Percentiles rank a stretch among this genome's conserved stretches.
Conservation (phyloP, 2,329 filamentous ascomycete species). For the Thelonectria blattea region DNA sequence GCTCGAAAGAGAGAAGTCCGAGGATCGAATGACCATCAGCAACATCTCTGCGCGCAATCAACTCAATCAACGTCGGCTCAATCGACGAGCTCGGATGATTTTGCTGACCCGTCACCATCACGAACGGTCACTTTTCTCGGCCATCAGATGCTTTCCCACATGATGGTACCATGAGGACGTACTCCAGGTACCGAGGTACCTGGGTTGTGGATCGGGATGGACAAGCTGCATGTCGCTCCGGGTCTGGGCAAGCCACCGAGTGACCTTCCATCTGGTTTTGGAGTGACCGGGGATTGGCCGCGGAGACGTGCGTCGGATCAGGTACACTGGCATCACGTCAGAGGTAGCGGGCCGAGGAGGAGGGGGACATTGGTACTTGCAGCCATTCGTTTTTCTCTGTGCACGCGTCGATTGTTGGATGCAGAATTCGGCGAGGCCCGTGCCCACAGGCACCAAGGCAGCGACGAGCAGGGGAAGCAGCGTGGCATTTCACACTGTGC, state of each 20-base stretch:
- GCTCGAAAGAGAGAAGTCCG: not conserved
- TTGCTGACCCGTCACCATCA: conserved; percentile 12
- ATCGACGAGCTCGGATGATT: conserved; percentile 1
- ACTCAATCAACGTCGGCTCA: not conserved
- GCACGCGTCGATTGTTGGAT: not conserved
- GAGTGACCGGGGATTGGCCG: conserved; percentile 3
- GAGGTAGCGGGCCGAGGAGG: conserved; percentile 26
- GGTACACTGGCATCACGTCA: conserved; percentile 20
- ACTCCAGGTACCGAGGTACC: conserved; percentile 22
- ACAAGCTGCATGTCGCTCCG: not conserved
- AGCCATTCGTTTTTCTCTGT: conserved; percentile 4
- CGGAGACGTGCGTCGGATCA: conserved; percentile 8
- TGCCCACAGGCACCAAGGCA: conserved; percentile 15
- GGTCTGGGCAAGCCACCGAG: conserved; percentile 10
- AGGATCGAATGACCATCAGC: not conserved
- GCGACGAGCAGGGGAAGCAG: conserved; percentile 12
- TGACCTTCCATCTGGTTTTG: not conserved
- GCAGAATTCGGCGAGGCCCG: conserved; percentile 3
- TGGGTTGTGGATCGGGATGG: conserved; percentile 5
- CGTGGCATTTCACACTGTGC: not conserved
- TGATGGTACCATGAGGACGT: conserved; percentile 20
- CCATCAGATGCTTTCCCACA: conserved; percentile 19
- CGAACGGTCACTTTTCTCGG: conserved; percentile 8
- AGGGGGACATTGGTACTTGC: conserved; percentile 12
- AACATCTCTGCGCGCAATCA: not conserved